These are phyloP conservation scores for Cladobotryum mycophilum DNA, from an alignment of 2,329 filamentous ascomycete genomes.

Conservation along the genomic window DNA sequence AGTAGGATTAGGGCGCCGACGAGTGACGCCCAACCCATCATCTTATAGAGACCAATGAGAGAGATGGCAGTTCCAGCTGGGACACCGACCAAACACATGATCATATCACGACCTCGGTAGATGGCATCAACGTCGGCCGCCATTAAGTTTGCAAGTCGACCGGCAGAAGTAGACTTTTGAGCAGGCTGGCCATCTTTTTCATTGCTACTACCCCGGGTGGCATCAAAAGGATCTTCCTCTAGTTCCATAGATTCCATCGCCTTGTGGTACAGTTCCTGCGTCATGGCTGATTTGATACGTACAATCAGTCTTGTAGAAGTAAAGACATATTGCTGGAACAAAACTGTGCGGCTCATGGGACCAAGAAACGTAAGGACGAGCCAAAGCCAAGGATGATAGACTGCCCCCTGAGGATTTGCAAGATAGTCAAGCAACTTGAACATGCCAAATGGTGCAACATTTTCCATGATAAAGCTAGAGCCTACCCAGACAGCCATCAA, in stretches of 20 bases:
- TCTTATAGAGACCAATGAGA: conserved; percentile 46
- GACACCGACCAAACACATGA: conserved; percentile 40
- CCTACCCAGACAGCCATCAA: conserved; percentile 40
- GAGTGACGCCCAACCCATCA: conserved; percentile 50
- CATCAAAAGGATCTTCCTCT: conserved; percentile 45
- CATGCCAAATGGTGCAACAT: conserved; percentile 47
- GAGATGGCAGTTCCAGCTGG: conserved; percentile 42
- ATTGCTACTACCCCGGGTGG: conserved; percentile 20
- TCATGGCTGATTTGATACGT: conserved; percentile 49
- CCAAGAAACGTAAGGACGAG: conserved; percentile 47
- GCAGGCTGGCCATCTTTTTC: conserved; percentile 22
- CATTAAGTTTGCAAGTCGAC: conserved; percentile 51
- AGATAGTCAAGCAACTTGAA: conserved; percentile 48
- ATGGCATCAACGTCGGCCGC: conserved; percentile 53
- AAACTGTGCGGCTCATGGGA: conserved; percentile 40
- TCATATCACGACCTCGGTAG: conserved; percentile 44
- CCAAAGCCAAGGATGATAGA: conserved; percentile 47
- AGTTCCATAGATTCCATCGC: conserved; percentile 51
- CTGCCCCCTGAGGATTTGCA: conserved; percentile 37
- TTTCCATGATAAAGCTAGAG: conserved; percentile 37
- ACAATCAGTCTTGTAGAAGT: conserved; percentile 50
- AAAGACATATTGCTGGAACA: conserved; percentile 53
- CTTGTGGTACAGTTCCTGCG: conserved; percentile 52
- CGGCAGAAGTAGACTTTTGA: conserved; percentile 38
- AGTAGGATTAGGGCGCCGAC: conserved; percentile 45